A percentile compares a stretch with the other conserved stretches of the same genome.
Conservation (phyloP, 139 green algal species). For the Picochlorum sp. region DNA sequence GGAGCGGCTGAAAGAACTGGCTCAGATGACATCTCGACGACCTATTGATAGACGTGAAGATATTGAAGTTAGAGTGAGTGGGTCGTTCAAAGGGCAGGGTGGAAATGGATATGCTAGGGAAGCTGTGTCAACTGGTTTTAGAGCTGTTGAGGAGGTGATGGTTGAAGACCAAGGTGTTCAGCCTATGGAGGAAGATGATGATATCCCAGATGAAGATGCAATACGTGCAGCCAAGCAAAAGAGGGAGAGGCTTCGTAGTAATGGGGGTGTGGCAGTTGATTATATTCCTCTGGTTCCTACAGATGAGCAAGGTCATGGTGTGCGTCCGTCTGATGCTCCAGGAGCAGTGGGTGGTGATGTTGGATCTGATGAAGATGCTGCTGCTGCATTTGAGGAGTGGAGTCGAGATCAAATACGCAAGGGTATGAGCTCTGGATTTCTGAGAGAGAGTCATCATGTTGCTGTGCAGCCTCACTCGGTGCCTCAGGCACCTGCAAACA, state of each 20-base stretch:
- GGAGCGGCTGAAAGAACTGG: constrained; percentile 47
- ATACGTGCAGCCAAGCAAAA: constrained; percentile 65
- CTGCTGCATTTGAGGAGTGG: constrained; percentile 51
- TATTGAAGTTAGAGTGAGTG: constrained; percentile 9
- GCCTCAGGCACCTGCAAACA: neutral
- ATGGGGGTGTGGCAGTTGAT: constrained; percentile 23
- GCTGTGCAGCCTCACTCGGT: neutral
- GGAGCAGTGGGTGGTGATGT: neutral
- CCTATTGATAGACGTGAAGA: neutral
- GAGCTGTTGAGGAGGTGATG: constrained; percentile 30
- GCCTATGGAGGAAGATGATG: neutral
- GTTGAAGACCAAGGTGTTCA: neutral
- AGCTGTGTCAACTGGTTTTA: neutral
- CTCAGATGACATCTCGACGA: neutral
- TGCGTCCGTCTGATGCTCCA: neutral
- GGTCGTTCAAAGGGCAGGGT: neutral
- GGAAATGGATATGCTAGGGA: neutral
- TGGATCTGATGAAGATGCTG: constrained; percentile 31
- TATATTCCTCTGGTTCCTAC: constrained; percentile 51
- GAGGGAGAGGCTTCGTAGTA: constrained; percentile 55
- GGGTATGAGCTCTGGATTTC: constrained; percentile 23
- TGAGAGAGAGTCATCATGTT: neutral
- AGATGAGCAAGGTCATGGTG: neutral
- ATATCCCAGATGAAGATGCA: constrained; percentile 49
- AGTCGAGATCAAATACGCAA: constrained; percentile 60